phyloP scores from a whole-genome alignment of 768 basidiomycete genomes.

The Boletus rubropictus region DNA sequence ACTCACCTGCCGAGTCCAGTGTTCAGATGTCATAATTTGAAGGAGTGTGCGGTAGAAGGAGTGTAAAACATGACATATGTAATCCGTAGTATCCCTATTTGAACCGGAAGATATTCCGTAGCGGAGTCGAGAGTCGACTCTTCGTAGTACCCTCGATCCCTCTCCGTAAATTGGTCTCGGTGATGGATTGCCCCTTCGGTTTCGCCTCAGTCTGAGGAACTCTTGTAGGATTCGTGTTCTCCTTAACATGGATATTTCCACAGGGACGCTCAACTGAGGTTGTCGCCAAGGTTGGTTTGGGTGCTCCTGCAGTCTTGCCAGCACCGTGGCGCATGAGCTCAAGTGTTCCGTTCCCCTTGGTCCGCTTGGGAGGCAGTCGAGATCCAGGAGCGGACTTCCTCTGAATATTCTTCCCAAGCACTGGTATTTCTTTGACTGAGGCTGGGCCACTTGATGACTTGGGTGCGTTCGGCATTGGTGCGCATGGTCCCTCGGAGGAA shows the following conservation, averaged over 20 bases:
- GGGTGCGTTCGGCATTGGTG: slow-evolving; percentile 3
- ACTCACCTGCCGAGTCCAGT: neutral
- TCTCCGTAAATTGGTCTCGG: slow-evolving; percentile 18
- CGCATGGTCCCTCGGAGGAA: slow-evolving; percentile 9
- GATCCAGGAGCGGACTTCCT: slow-evolving; percentile 10
- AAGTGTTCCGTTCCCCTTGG: slow-evolving; percentile 9
- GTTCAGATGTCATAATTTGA: neutral
- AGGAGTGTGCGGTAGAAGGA: slow-evolving; percentile 9
- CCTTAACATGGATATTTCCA: slow-evolving; percentile 13
- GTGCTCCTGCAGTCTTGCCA: neutral
- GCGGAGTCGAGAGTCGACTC: slow-evolving; percentile 24
- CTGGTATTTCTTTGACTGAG: slow-evolving; percentile 1
- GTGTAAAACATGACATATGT: slow-evolving; percentile 1
- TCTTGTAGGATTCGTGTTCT: slow-evolving; percentile 3
- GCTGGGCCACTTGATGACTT: neutral
- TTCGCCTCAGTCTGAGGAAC: slow-evolving; percentile 9
- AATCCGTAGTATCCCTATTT: slow-evolving; percentile 13
- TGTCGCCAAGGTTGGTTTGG: slow-evolving; percentile 3
- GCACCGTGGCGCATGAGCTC: neutral
- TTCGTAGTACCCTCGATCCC: slow-evolving; percentile 25
- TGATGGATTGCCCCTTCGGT: slow-evolving; percentile 8
- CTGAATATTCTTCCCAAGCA: slow-evolving; percentile 1
- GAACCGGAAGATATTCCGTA: slow-evolving; percentile 31
- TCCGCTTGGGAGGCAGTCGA: slow-evolving; percentile 13
- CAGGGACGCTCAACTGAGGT: slow-evolving; percentile 13